A percentile compares a stretch with the other conserved stretches of the same genome.
Evolutionary conservation across 129 eudicot species (phyloP).

Genomic region (Artemisia tridentata): DNA sequence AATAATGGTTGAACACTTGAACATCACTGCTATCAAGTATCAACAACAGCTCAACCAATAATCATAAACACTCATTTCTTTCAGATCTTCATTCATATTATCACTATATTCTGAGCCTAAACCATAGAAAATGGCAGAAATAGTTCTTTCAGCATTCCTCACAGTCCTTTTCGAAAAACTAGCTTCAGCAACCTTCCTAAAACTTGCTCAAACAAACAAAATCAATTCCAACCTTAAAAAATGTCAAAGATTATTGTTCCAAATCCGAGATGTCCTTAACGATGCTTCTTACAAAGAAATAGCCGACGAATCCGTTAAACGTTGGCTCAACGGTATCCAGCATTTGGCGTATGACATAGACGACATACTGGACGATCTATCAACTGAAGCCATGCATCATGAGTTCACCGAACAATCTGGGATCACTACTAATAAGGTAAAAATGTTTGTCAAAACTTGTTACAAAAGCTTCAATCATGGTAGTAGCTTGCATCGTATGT

Average conservation of each 20-base stretch:
- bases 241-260: neutral
- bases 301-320: neutral
- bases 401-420: neutral
- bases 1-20: no score
- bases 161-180: no score
- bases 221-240: no score
- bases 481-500: neutral
- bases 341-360: neutral
- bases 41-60: no score
- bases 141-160: no score
- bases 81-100: no score
- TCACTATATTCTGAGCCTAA: no score
- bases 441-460: neutral
- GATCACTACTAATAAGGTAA: neutral
- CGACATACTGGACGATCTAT: neutral
- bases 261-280: neutral
- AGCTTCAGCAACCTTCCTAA: no score
- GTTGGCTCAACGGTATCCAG: constrained; percentile 14
- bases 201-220: no score
- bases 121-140: no score
- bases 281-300: constrained; percentile 14
- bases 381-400: constrained; percentile 6
- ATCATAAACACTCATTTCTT: no score
- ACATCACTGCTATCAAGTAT: no score
- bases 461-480: neutral